Evolutionary conservation across 257 asterid genomes (phyloP).

Genomic region (Thymus quinquecostatus): DNA sequence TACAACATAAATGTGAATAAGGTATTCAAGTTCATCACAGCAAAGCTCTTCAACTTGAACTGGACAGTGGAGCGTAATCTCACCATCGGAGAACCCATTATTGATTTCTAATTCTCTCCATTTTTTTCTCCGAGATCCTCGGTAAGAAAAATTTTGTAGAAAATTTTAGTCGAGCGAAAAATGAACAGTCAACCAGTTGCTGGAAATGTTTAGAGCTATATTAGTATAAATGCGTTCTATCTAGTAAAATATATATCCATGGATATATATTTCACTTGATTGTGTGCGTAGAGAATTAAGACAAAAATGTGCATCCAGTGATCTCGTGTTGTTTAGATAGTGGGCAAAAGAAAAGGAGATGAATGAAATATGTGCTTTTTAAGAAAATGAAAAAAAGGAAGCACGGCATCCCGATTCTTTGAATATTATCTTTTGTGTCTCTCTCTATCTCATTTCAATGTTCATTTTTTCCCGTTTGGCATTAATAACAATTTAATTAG

Average conservation of each 20-base stretch:
- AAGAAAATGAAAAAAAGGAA: not conserved
- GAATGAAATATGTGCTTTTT: slow-evolving; percentile 17
- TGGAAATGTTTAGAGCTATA: slow-evolving; percentile 25
- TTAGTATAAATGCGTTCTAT: not conserved
- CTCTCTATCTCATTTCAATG: not conserved
- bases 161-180: slow-evolving; percentile 13
- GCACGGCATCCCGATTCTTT: slow-evolving; percentile 6
- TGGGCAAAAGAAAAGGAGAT: slow-evolving; percentile 1
- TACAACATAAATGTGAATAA: slow-evolving; percentile 89
- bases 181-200: slow-evolving; percentile 46
- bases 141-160: not conserved
- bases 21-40: slow-evolving; percentile 84
- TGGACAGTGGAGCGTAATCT: slow-evolving; percentile 86
- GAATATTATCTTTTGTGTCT: not conserved
- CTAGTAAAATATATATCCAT: not conserved
- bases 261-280: not conserved
- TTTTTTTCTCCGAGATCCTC: not conserved
- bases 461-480: not conserved
- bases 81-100: slow-evolving; percentile 85
- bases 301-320: slow-evolving; percentile 27
- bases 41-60: slow-evolving; percentile 74
- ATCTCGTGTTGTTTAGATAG: slow-evolving; percentile 43
- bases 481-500: not conserved
- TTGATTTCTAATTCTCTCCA: slow-evolving; percentile 59
- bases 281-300: not conserved